Base-by-base conservation (phyloP, 129 eudicot species). In the Calendula officinalis region DNA sequence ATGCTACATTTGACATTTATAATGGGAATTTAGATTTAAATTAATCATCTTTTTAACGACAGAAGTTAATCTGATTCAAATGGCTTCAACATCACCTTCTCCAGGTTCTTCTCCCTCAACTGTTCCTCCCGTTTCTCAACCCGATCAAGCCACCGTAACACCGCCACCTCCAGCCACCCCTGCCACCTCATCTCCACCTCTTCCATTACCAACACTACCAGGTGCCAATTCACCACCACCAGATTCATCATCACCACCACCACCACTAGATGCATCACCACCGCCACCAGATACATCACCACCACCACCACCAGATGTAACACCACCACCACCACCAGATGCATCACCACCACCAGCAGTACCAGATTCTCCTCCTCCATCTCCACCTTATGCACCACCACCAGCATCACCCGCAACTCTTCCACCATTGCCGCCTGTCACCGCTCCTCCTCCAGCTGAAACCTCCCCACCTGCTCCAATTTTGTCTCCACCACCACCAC, bases 41-140 rank as follows among this genome's bases (percentile, higher is more conserved):
- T 57, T 59, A 11, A 60, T 58, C 35, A 53, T 34, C 57, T 68
- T 58, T 27, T 66, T 37, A 39, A 52, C 22, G 46, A 47, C 34
- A 40, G 41, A 68, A 74, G 62, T 67, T 47, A 9, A 50, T 33
- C 22, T 52, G 4, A 15, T 22, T 63, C 66, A 62, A 56, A 87
- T 87, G 95, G 77, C 88, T 73, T 81, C 91, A 3, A 68, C 70
- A 62, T 76, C 86, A 59, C 86, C 82, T 65, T 81, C 86, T 62
- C 83, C 91, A 11, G 63, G 64, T 63, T 76, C 86, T 68, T 58
- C 84, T 14, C 81, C 89, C 39, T 35, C 76, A 42, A 71, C 84
- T 35, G 8, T 59, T 46, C 67, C 83, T 45, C 82, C 82, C 56
- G 67, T 73, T 38, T 63, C 84, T 43, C 66, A 58, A 38, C 68